phyloP scores from a whole-genome alignment of 2,329 filamentous ascomycete species.

The Corniculantispora saksenae region DNA sequence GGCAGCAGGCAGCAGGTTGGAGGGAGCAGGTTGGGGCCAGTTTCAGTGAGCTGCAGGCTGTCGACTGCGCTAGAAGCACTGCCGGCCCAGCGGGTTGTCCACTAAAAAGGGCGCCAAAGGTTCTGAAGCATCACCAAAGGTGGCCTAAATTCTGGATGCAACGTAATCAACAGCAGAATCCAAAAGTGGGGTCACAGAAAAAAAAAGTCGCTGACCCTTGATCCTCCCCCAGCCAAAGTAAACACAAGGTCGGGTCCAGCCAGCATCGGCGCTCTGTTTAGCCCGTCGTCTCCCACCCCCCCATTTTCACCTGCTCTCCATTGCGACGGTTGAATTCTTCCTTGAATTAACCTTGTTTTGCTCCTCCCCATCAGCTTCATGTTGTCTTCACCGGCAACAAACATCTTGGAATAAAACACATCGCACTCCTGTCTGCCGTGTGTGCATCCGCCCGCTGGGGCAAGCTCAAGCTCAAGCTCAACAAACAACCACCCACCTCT shows the following conservation, averaged over 20 bases:
- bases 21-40: too few relatives aligned
- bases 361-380: neutral
- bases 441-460: slow-evolving; percentile 17
- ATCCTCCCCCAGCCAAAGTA: slow-evolving; percentile 17
- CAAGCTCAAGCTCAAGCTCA: slow-evolving; percentile 7
- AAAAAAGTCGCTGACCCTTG: slow-evolving; percentile 19
- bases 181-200: slow-evolving; percentile 12
- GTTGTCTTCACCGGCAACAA: neutral
- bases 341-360: slow-evolving; percentile 1
- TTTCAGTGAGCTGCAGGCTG: neutral
- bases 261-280: neutral
- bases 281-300: slow-evolving; percentile 11
- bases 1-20: too few relatives aligned
- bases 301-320: slow-evolving; percentile 7
- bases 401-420: neutral
- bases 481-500: neutral
- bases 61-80: neutral
- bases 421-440: neutral
- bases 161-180: slow-evolving; percentile 4
- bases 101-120: neutral
- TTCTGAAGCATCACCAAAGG: neutral
- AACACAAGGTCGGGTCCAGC: slow-evolving; percentile 17
- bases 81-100: neutral
- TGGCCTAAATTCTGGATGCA: neutral
- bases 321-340: neutral